Percentiles rank a stretch among this genome's conserved stretches.
phyloP scores from a whole-genome alignment of 257 asterid genomes.

The Solanum sparsipilum region DNA sequence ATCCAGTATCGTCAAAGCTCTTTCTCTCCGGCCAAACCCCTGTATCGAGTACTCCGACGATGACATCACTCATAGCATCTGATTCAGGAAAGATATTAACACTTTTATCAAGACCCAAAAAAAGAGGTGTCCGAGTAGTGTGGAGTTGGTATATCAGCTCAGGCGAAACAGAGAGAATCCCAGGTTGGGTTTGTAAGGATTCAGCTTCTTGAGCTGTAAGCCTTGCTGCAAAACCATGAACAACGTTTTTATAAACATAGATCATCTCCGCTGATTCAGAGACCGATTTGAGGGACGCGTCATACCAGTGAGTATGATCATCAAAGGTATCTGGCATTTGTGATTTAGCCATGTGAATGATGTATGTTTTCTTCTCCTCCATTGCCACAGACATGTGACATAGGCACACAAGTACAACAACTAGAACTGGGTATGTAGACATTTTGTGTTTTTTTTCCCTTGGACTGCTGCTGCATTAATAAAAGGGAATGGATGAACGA shows the following conservation, averaged over 20 bases:
- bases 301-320: slow-evolving; percentile 62
- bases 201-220: slow-evolving; percentile 47
- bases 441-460: not conserved
- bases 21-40: slow-evolving; percentile 96
- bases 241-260: slow-evolving; percentile 48
- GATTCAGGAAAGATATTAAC: slow-evolving; percentile 54
- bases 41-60: slow-evolving; percentile 71
- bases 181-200: slow-evolving; percentile 39
- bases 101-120: slow-evolving; percentile 60
- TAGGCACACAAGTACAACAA: slow-evolving; percentile 9
- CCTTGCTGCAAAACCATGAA: slow-evolving; percentile 67
- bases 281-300: slow-evolving; percentile 61
- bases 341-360: slow-evolving; percentile 70
- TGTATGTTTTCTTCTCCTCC: slow-evolving; percentile 38
- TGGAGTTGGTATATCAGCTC: slow-evolving; percentile 67
- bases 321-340: slow-evolving; percentile 57
- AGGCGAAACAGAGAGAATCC: slow-evolving; percentile 49
- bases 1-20: slow-evolving; percentile 63
- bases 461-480: not conserved
- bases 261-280: slow-evolving; percentile 63
- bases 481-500: not conserved
- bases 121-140: slow-evolving; percentile 79
- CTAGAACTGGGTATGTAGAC: not conserved
- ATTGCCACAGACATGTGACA: slow-evolving; percentile 12
- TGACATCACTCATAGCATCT: slow-evolving; percentile 38